Evolutionary conservation across 192 early-diverging fungal genomes (phyloP).

Genomic region (Lunasporangiospora selenospora): DNA sequence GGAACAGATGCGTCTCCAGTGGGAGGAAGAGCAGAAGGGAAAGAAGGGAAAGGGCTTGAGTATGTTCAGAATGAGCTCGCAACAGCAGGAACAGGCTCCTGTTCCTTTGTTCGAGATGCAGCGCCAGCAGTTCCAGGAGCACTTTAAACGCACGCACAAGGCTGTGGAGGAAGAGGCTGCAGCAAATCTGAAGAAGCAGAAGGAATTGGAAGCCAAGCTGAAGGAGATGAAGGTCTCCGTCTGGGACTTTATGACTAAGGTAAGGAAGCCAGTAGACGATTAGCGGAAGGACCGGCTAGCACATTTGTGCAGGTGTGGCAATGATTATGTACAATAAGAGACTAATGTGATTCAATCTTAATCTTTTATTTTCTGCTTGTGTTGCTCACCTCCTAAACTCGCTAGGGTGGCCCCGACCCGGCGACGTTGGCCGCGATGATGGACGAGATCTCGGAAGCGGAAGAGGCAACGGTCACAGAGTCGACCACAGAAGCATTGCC

Average conservation of each 20-base stretch:
- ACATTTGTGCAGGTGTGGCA: neutral
- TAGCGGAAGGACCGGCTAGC: too few species aligned
- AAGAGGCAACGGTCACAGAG: too few species aligned
- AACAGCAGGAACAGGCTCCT: slow-evolving; percentile 68
- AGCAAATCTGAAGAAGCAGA: slow-evolving; percentile 77
- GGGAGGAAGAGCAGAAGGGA: slow-evolving; percentile 66
- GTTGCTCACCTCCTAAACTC: neutral
- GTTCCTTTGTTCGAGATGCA: slow-evolving; percentile 66
- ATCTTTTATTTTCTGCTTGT: neutral
- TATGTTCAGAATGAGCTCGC: slow-evolving; percentile 60
- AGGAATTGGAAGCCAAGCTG: slow-evolving; percentile 70
- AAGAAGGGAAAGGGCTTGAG: slow-evolving; percentile 59
- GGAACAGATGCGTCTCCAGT: slow-evolving; percentile 64
- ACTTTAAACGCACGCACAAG: slow-evolving; percentile 73
- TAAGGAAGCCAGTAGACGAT: too few species aligned
- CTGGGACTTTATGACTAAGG: slow-evolving; percentile 79
- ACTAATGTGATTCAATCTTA: neutral
- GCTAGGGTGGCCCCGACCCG: slow-evolving; percentile 42
- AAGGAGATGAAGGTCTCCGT: slow-evolving; percentile 91
- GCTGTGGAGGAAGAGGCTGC: slow-evolving; percentile 72
- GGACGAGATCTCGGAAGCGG: too few species aligned
- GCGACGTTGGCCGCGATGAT: slow-evolving; percentile 32
- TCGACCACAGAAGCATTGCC: slow-evolving; percentile 3
- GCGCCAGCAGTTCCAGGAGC: slow-evolving; percentile 65
- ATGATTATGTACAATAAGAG: neutral